Percentiles rank a stretch among this genome's conserved stretches.
These are phyloP conservation scores for Fusarium solani-melongenae DNA, from an alignment of 2,329 filamentous ascomycete species.

Conservation along the genomic window DNA sequence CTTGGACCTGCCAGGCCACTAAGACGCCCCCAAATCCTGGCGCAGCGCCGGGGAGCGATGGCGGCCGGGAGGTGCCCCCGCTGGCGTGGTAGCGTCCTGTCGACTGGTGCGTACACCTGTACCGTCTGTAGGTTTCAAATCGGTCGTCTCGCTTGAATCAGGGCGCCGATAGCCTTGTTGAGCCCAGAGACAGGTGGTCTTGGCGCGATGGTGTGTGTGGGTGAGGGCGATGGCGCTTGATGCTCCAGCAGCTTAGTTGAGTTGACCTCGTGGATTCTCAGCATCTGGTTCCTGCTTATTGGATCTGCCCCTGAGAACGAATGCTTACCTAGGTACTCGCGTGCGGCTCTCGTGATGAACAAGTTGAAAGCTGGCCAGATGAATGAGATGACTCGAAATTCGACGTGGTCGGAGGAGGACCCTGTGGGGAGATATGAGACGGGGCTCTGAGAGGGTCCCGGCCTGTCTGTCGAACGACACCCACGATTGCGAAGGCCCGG, in stretches of 20 bases:
- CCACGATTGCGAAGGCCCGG: background rate
- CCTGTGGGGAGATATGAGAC: conserved; percentile 8
- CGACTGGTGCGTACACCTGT: background rate
- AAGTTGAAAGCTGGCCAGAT: background rate
- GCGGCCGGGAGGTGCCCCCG: background rate
- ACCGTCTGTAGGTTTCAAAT: conserved; percentile 13
- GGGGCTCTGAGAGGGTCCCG: background rate
- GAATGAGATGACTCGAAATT: conserved; percentile 7
- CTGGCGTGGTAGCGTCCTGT: background rate
- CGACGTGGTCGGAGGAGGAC: background rate
- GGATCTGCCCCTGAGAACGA: background rate
- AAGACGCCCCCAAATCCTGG: background rate
- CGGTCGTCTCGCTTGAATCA: conserved; percentile 32
- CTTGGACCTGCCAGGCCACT: background rate
- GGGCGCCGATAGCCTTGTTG: conserved; percentile 25
- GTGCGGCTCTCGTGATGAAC: background rate
- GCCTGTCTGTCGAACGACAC: conserved; percentile 11
- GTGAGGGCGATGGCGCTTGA: background rate
- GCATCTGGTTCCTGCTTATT: conserved; percentile 4
- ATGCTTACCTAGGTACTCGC: background rate
- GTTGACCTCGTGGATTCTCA: conserved; percentile 3
- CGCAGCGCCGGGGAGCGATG: conserved; percentile 4
- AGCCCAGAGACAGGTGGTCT: background rate
- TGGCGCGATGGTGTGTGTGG: background rate
- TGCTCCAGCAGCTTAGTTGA: background rate